These are phyloP conservation scores for Talaromyces sp. DNA, from an alignment of 2,329 filamentous ascomycete species.

Conservation along the genomic window DNA sequence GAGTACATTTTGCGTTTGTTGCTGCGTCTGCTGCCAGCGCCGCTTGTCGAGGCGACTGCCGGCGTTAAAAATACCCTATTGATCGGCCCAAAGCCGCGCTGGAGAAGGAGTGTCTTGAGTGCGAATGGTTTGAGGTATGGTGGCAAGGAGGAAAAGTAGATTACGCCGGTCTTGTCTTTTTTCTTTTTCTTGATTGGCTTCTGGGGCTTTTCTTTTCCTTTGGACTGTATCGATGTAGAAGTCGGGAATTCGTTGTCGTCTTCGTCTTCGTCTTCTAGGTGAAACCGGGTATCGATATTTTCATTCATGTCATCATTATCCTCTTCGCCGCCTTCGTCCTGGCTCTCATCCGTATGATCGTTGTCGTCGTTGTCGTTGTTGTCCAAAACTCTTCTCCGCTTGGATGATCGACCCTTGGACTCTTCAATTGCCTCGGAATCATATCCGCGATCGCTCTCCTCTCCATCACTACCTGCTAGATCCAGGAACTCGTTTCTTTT, in stretches of 20 bases:
- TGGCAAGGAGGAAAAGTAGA: slow-evolving; percentile 41
- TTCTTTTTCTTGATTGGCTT: slow-evolving; percentile 5
- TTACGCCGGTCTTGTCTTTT: slow-evolving; percentile 35
- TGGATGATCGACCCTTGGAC: slow-evolving; percentile 31
- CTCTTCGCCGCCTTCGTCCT: slow-evolving; percentile 36
- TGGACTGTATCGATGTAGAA: slow-evolving; percentile 5
- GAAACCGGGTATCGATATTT: not conserved
- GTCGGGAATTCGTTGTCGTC: not conserved
- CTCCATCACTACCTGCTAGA: slow-evolving; percentile 30
- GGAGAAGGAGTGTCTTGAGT: slow-evolving; percentile 35
- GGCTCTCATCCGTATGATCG: slow-evolving; percentile 35
- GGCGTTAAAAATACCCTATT: slow-evolving; percentile 40
- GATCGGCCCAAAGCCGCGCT: slow-evolving; percentile 37
- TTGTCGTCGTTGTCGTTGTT: slow-evolving; percentile 13
- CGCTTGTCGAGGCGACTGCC: slow-evolving; percentile 20
- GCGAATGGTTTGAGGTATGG: slow-evolving; percentile 44
- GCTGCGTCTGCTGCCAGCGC: slow-evolving; percentile 18
- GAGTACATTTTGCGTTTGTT: slow-evolving; percentile 40
- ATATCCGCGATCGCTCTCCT: slow-evolving; percentile 36
- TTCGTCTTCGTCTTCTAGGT: slow-evolving; percentile 8
- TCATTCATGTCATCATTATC: slow-evolving; percentile 11
- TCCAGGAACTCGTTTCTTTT: slow-evolving; percentile 36
- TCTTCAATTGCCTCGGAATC: slow-evolving; percentile 40
- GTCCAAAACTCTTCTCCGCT: slow-evolving; percentile 25
- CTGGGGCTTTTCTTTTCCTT: slow-evolving; percentile 8